Base-by-base conservation (phyloP, 2,329 filamentous ascomycete species). In the Parastagonospora avenae region DNA sequence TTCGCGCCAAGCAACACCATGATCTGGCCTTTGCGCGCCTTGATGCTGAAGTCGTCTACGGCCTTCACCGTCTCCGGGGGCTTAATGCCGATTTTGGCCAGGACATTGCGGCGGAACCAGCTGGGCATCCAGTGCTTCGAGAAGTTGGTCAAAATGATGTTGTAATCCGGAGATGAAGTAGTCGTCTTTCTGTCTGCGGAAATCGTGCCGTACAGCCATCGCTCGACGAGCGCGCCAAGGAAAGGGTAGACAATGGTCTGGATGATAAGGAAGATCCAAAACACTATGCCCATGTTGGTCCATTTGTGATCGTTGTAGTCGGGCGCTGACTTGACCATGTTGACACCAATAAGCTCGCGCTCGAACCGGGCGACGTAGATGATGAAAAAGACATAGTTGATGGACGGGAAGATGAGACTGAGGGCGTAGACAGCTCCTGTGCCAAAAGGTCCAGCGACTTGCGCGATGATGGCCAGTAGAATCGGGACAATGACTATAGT, bases 1-100 rank as follows among this genome's bases (percentile, higher is more conserved):
- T 97, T 97, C 5, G 92, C 91, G 32, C 92, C 92, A 0, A 97
- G 81, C 0, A 97, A 79, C 1, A 92, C 90, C 67, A 95, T 82
- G 45, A 97, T 96, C 62, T 96, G 88, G 1, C 92, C 92, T 56
- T 86, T 84, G 3, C 84, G 80, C 2, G 90, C 90, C 14, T 83
- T 81, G 41, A 97, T 78, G 44, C 82, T 88, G 32, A 97, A 77
- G 35, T 86, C 79, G 52, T 91, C 81, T 35, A 97, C 91, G 3
- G 92, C 92, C n/a, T 87, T 74, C 0, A 96, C 91, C 0, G 85
- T 85, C 32, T 87, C 82, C n/a, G 80, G 70, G 1, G 67, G 73
- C 51, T 73, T 77, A 39, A 81, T 77, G 37, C 74, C 73, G 39
- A 84, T 78, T 9, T 76, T 72, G 2, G 74, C 57, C n/a, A 75